Conservation (phyloP, 306 rosid genomes). For the Gastrolobium villosum region DNA sequence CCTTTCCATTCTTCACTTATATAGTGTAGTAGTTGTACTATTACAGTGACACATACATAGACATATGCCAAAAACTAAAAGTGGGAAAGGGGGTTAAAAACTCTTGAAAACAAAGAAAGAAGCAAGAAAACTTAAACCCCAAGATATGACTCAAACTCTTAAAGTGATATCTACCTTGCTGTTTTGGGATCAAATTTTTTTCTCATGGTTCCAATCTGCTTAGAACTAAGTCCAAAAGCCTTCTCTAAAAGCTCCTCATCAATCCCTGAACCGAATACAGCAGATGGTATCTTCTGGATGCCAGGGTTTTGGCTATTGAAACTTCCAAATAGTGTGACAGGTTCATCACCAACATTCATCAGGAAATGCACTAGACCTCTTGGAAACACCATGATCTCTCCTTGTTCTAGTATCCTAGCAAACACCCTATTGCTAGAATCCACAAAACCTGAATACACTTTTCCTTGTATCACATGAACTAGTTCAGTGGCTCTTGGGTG, state of each 20-base stretch:
- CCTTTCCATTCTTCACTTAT: constrained; percentile 34
- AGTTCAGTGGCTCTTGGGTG: constrained; percentile 93
- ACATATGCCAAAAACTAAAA: not conserved
- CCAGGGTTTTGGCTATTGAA: constrained; percentile 97
- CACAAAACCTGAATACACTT: constrained; percentile 83
- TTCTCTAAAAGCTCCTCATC: constrained; percentile 75
- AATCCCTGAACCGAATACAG: constrained; percentile 90
- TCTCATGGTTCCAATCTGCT: constrained; percentile 78
- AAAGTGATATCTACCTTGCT: constrained; percentile 45
- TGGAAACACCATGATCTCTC: constrained; percentile 93
- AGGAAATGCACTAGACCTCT: constrained; percentile 84
- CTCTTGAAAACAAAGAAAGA: constrained; percentile 30
- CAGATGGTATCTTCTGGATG: constrained; percentile 71
- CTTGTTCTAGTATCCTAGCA: constrained; percentile 67
- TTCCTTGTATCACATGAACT: constrained; percentile 72
- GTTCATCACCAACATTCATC: constrained; percentile 85
- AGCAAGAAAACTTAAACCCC: constrained; percentile 36
- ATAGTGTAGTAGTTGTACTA: not conserved
- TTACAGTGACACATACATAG: constrained; percentile 4
- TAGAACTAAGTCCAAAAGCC: constrained; percentile 85
- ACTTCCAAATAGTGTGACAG: constrained; percentile 78
- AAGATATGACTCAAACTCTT: constrained; percentile 28
- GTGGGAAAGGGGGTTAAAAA: not conserved
- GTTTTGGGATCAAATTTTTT: constrained; percentile 72
- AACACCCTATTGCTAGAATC: constrained; percentile 81